Evolutionary conservation across 371 early-diverging fungal species (phyloP).

Genomic region (Nematocida displodere): DNA sequence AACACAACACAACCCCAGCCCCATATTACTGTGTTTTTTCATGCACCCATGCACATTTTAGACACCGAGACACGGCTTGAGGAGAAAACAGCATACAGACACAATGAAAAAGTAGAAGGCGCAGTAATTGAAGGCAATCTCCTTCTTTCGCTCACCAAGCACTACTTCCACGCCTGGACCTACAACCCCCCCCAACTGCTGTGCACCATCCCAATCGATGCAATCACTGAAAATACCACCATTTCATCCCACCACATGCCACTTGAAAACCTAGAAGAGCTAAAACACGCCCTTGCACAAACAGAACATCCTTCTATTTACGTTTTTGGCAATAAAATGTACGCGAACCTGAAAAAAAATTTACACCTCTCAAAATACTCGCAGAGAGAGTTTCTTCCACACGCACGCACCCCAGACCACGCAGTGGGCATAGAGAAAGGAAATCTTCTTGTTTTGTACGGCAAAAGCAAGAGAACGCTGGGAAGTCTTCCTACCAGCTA

Average conservation of each 20-base stretch:
- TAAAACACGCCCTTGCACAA: neutral
- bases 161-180: conserved; percentile 27
- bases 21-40: too few relatives aligned
- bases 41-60: conserved; percentile 11
- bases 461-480: neutral
- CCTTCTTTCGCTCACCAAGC: conserved; percentile 1
- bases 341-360: neutral
- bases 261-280: neutral
- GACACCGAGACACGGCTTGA: neutral
- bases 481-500: neutral
- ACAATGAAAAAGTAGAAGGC: conserved; percentile 19
- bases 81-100: neutral
- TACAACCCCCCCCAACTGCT: conserved; percentile 1
- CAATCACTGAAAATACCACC: neutral
- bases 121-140: neutral
- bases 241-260: neutral
- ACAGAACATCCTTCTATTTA: neutral
- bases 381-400: neutral
- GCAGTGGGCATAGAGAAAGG: neutral
- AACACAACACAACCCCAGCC: too few relatives aligned
- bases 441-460: neutral
- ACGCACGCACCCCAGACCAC: neutral
- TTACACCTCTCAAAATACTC: neutral
- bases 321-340: neutral
- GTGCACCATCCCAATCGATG: neutral